Evolutionary conservation across 2,329 filamentous ascomycete genomes (phyloP).

Genomic region (Stemphylium vesicarium): DNA sequence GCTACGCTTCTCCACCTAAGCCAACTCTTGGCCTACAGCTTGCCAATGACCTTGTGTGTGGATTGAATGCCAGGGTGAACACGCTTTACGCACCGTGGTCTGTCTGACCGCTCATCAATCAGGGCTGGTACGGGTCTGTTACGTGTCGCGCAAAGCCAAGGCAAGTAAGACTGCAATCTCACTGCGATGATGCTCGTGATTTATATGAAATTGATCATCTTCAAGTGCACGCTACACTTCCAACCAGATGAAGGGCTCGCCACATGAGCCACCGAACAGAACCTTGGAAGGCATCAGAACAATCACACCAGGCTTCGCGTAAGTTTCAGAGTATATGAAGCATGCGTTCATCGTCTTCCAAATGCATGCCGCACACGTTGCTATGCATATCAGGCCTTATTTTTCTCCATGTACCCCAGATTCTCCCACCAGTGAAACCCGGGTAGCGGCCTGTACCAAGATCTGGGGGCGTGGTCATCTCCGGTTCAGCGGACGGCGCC

Average conservation of each 20-base stretch:
- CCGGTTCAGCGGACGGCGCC: constrained; percentile 21
- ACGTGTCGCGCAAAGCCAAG: background rate
- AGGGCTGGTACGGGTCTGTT: constrained; percentile 4
- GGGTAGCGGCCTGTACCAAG: constrained; percentile 8
- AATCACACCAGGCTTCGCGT: too few relatives aligned
- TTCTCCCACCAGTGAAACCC: constrained; percentile 17
- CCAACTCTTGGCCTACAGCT: constrained; percentile 1
- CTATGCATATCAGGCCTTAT: background rate
- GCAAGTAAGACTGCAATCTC: background rate
- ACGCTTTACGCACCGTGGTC: background rate
- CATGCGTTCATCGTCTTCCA: background rate
- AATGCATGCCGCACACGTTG: too few relatives aligned
- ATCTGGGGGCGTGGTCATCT: constrained; percentile 10
- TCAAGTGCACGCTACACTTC: background rate
- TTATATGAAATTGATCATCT: constrained; percentile 3
- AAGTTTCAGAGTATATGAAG: too few relatives aligned
- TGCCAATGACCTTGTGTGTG: background rate
- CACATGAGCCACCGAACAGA: constrained; percentile 1
- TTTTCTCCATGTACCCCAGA: constrained; percentile 14
- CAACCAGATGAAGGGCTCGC: constrained; percentile 16
- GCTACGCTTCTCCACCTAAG: background rate
- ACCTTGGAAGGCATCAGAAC: background rate
- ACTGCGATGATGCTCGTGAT: background rate
- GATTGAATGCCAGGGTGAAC: constrained; percentile 5
- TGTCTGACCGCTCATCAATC: constrained; percentile 2